Base-by-base conservation (phyloP, 2,329 filamentous ascomycete genomes). In the Pleomassaria siparia region DNA sequence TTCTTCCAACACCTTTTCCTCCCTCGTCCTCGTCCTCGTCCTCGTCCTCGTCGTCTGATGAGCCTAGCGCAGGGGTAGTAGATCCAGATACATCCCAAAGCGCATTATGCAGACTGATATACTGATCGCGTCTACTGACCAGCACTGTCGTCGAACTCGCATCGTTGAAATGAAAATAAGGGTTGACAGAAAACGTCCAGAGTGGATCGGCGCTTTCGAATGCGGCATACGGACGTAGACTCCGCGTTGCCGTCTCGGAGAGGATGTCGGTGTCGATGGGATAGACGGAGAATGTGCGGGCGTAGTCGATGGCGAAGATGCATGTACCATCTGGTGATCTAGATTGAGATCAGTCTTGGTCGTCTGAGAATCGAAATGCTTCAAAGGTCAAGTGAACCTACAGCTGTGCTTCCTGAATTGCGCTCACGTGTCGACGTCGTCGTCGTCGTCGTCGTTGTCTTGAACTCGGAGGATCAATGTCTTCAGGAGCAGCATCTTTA, bases 291-390 rank as follows among this genome's bases (percentile, higher is more conserved):
- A 79, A 82, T 1, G 76, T 77, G 55, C 78, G 73, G n/a, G 81
- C 71, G 47, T 70, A 75, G 47, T 74, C 79, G 32, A 76, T 76
- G 2, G 81, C 80, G 48, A 86, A 61, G 20, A 85, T 60, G 18
- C 75, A 78, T 1, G 79, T 83, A 6, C 82, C 82, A 61, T 85
- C 82, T 13, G 79, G 70, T 7, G 76, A 72, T 75, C 76, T 53
- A 33, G 9, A 40, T 44, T 22, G n/a, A 13, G 13, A 29, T 32
- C 24, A 40, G 12, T 22, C 2, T 22, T 18, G 12, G 32, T 29
- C 25, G 12, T 33, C 4, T 32, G 28, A 15, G n/a, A n/a, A n/a
- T n/a, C n/a, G n/a, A n/a, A n/a, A n/a, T n/a, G n/a, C n/a, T n/a
- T n/a, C 25, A 4, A 37, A 8, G 5, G 32, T 28, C 30, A 33